Conservation (phyloP, 306 rosid species). For the Spatholobus suberectus region DNA sequence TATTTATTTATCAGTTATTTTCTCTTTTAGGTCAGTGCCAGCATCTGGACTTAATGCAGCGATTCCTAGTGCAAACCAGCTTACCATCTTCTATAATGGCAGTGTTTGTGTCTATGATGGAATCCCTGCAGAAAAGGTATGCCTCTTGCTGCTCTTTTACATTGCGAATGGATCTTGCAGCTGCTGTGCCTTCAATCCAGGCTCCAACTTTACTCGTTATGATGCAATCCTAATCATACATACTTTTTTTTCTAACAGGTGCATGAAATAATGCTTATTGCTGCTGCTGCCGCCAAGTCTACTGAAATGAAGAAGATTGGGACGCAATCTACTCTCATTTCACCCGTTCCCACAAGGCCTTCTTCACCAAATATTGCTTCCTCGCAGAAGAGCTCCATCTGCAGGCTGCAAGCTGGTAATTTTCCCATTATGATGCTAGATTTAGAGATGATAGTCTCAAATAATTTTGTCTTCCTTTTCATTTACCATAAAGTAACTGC, state of each 20-base stretch:
- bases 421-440: slow-evolving; percentile 5
- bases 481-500: background rate
- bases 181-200: background rate
- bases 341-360: slow-evolving; percentile 54
- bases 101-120: slow-evolving; percentile 63
- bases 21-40: slow-evolving; percentile 45
- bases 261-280: slow-evolving; percentile 60
- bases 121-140: slow-evolving; percentile 74
- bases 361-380: slow-evolving; percentile 56
- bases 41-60: slow-evolving; percentile 46
- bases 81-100: slow-evolving; percentile 71
- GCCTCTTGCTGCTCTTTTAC: slow-evolving; percentile 16
- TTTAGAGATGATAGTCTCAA: background rate
- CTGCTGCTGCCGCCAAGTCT: slow-evolving; percentile 63
- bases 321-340: slow-evolving; percentile 46
- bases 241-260: slow-evolving; percentile 47
- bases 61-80: slow-evolving; percentile 47
- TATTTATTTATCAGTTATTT: slow-evolving; percentile 16
- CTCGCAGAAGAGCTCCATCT: slow-evolving; percentile 50
- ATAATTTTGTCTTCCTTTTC: background rate
- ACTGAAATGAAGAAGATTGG: slow-evolving; percentile 50
- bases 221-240: background rate
- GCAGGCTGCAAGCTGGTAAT: slow-evolving; percentile 66
- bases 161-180: slow-evolving; percentile 5
- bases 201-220: background rate